Evolutionary conservation across 179 eudicot species (phyloP).

Genomic region (Silene noctiflora): DNA sequence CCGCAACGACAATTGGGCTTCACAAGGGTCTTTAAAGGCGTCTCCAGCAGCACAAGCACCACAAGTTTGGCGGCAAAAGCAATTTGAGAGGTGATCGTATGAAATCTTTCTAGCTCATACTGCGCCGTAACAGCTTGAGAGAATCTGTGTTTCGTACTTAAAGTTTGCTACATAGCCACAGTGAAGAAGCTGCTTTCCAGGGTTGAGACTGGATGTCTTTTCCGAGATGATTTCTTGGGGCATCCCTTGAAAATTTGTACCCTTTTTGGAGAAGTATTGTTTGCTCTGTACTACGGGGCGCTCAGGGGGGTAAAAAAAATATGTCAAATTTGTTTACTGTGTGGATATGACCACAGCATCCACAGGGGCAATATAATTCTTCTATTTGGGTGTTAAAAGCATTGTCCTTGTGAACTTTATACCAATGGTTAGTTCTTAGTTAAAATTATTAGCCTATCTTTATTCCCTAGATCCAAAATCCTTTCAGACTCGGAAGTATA

Average conservation of each 20-base stretch:
- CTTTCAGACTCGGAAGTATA: too few species aligned
- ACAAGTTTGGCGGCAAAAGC: constrained; percentile 46
- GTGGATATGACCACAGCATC: not conserved
- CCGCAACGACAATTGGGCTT: constrained; percentile 18
- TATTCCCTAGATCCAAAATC: too few species aligned
- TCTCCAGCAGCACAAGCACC: constrained; percentile 38
- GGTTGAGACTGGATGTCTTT: constrained; percentile 4
- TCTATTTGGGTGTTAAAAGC: not conserved
- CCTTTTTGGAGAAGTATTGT: not conserved
- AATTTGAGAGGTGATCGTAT: constrained; percentile 18
- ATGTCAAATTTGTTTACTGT: not conserved
- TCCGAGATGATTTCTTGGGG: not conserved
- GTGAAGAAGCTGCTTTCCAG: not conserved
- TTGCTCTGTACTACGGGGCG: too few species aligned
- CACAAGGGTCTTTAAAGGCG: constrained; percentile 26
- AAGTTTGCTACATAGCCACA: not conserved
- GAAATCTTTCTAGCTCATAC: not conserved
- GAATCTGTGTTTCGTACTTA: not conserved
- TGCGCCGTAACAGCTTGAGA: not conserved
- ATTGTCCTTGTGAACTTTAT: too few species aligned
- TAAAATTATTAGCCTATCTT: too few species aligned
- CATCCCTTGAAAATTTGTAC: not conserved
- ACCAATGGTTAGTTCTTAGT: too few species aligned
- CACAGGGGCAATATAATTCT: not conserved
- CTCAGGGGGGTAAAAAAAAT: too few species aligned